Evolutionary conservation across 805 yeast species (phyloP), one percentile per base, ranked within the genome.

Genomic region (Lipomyces yamanashiensis): DNA sequence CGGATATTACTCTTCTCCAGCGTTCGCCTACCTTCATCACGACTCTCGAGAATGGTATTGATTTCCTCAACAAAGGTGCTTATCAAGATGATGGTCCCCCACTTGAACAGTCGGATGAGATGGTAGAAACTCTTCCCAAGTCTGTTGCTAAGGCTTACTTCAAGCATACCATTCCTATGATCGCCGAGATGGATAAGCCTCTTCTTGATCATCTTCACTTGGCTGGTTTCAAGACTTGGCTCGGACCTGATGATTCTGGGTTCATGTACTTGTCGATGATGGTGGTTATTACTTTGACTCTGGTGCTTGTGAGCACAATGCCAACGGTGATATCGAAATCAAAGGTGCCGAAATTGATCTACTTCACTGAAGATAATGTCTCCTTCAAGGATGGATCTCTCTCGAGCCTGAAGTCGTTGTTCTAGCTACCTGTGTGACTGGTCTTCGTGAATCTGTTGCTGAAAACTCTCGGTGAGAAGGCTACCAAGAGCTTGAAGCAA

Each of bases 231-330:
- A 74, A 78, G 64, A 69, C 78, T 13, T 80, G 78, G 67, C 73
- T 76, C 37, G 82, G 82, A 19, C 75, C 74, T 71, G 81, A 79
- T 39, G 79, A 77, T 34, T 77, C 81, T 23, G 82, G 82, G 4
- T 64, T 79, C 53, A 74, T 76, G 62, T 79, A 80, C 8, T 71
- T 77, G 51, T 78, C 77, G 63, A 73, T 70, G 64, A 81, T 39
- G 81, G 82, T 1, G 82, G 82, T 41, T 79, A 79, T 64, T 79
- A 79, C 68, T 78, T 79, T 55, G 82, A 79, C 63, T 81, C 78
- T 53, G 82, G 82, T 5, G 76, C 80, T 62, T 76, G 81, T 43
- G 74, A 73, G 48, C 69, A 78, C 62, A 78, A 79, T 61, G 72
- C 72, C 43, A 78, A 79, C 12, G 79, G 77, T n/a, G 74, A 74